These are phyloP conservation scores for Zygosaccharomyces sapae DNA, from an alignment of 1,139 yeast species.

Conservation along the genomic window DNA sequence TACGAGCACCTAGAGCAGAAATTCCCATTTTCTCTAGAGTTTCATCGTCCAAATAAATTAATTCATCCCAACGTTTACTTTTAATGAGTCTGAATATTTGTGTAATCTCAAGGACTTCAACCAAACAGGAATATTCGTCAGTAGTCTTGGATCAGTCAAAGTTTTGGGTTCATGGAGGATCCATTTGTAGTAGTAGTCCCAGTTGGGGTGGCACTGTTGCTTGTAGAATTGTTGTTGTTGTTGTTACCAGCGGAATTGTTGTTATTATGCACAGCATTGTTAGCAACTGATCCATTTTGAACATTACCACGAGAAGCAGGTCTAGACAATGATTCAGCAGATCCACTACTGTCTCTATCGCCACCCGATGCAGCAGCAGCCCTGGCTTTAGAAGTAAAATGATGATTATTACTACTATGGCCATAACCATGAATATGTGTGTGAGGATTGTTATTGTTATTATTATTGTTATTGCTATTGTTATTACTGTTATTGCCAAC, in stretches of 20 bases:
- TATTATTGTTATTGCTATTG: constrained; percentile 7
- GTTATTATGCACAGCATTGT: constrained; percentile 5
- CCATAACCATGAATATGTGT: constrained; percentile 9
- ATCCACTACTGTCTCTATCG: constrained; percentile 6
- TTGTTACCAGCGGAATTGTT: constrained; percentile 15
- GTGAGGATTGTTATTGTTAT: constrained; percentile 7
- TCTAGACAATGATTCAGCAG: constrained; percentile 5
- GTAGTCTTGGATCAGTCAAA: constrained; percentile 57
- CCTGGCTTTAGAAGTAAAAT: constrained; percentile 4
- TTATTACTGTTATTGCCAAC: neutral
- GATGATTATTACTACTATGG: constrained; percentile 2
- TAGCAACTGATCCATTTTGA: neutral
- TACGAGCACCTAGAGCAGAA: constrained; percentile 88
- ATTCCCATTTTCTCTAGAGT: constrained; percentile 78
- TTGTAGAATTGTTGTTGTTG: constrained; percentile 9
- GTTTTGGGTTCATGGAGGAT: constrained; percentile 56
- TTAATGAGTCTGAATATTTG: constrained; percentile 83
- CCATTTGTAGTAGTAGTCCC: constrained; percentile 10
- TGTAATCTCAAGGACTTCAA: constrained; percentile 82
- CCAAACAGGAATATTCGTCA: constrained; percentile 88
- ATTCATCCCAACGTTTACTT: constrained; percentile 71
- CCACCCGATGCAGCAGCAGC: constrained; percentile 8
- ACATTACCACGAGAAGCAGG: constrained; percentile 6
- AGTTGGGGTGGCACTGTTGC: constrained; percentile 9
- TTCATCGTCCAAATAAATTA: constrained; percentile 66